These are phyloP conservation scores for Leptomonas pyrrhocoris DNA, from an alignment of 208 protist species.

Conservation along the genomic window DNA sequence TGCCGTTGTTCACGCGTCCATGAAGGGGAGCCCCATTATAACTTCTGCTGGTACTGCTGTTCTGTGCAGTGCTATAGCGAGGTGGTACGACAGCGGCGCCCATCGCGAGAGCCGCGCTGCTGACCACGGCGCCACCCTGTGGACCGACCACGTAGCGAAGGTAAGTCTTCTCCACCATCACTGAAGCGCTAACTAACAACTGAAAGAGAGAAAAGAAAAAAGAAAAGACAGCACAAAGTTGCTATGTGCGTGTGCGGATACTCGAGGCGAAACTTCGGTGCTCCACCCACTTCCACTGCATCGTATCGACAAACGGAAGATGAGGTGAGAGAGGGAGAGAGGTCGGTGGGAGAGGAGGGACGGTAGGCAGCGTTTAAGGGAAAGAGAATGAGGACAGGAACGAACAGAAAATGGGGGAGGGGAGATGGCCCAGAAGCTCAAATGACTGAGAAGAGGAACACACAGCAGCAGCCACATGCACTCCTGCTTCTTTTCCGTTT, in stretches of 20 bases:
- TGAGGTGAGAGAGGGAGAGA: background rate
- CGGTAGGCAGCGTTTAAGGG: no score
- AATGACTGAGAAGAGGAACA: background rate
- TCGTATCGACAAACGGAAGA: background rate
- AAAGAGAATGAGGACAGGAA: background rate
- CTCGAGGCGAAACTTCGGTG: no score
- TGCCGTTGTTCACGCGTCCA: constrained; percentile 5
- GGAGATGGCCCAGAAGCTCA: no score
- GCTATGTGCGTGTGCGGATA: no score
- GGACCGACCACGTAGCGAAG: constrained; percentile 86
- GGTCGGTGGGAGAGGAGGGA: background rate
- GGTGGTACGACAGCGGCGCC: constrained; percentile 47
- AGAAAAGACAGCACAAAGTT: constrained; percentile 21
- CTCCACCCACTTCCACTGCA: no score
- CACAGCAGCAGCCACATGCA: no score
- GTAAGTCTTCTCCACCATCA: constrained; percentile 90
- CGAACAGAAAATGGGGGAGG: background rate
- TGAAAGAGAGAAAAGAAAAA: constrained; percentile 8
- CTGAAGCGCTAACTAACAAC: background rate
- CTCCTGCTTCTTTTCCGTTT: no score
- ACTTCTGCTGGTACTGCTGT: constrained; percentile 8
- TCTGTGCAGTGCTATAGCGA: constrained; percentile 26
- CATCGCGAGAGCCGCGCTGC: constrained; percentile 64
- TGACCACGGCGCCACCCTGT: constrained; percentile 74
- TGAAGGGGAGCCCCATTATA: constrained; percentile 2